Percentiles rank a stretch among this genome's conserved stretches.
phyloP scores from a whole-genome alignment of 2,329 filamentous ascomycete species.

The Lasiodiplodia sp. region DNA sequence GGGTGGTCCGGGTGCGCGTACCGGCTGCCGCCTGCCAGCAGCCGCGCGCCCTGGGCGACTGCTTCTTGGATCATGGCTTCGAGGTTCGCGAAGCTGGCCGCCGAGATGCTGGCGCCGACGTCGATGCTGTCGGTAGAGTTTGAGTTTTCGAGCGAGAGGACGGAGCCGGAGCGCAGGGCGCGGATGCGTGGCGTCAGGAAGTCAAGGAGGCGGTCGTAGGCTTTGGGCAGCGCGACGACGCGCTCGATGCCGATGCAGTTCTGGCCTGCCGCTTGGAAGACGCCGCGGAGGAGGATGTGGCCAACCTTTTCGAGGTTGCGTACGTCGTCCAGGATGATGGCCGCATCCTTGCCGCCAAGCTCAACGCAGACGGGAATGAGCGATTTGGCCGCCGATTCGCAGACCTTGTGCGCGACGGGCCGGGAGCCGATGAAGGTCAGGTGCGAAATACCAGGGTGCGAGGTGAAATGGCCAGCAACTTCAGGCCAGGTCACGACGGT shows the following conservation, averaged over 20 bases:
- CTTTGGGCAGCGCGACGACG: constrained; percentile 78
- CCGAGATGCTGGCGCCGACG: constrained; percentile 89
- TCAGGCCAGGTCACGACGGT: constrained; percentile 87
- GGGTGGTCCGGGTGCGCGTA: constrained; percentile 76
- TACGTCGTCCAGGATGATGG: constrained; percentile 84
- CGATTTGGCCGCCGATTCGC: constrained; percentile 80
- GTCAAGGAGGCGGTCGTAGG: constrained; percentile 76
- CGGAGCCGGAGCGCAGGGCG: constrained; percentile 76
- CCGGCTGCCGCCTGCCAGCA: constrained; percentile 80
- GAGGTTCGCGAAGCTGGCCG: constrained; percentile 75
- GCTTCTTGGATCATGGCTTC: constrained; percentile 81
- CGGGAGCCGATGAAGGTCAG: constrained; percentile 96
- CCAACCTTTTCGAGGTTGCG: constrained; percentile 72
- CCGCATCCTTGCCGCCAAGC: constrained; percentile 93
- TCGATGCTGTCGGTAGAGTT: constrained; percentile 61
- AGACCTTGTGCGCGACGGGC: constrained; percentile 86
- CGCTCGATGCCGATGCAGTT: constrained; percentile 98
- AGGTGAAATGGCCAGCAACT: constrained; percentile 81
- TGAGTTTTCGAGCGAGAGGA: constrained; percentile 50
- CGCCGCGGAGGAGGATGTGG: constrained; percentile 86
- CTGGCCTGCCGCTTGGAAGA: constrained; percentile 94
- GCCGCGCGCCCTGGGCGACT: constrained; percentile 76
- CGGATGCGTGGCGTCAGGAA: constrained; percentile 77
- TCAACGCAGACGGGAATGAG: constrained; percentile 91
- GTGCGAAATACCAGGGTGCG: constrained; percentile 83